These are phyloP conservation scores for Aspergillus fumigatiaffinis DNA, from an alignment of 2,329 filamentous ascomycete species.

Conservation along the genomic window DNA sequence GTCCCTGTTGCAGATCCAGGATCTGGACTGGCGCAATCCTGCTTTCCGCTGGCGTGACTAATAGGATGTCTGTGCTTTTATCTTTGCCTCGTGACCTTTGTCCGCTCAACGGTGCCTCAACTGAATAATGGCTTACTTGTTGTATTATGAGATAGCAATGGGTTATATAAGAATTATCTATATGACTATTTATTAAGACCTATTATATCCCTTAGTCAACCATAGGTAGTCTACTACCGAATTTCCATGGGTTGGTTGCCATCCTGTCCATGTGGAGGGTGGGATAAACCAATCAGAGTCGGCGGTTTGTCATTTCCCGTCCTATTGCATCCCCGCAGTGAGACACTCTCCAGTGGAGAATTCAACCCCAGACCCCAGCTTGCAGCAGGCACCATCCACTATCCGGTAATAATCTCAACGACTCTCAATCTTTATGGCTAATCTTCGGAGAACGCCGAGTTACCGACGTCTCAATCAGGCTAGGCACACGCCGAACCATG, in stretches of 20 bases:
- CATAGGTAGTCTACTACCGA: background rate
- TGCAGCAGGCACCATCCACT: too few relatives aligned
- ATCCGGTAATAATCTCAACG: too few relatives aligned
- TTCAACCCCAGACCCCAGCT: background rate
- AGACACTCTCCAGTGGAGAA: background rate
- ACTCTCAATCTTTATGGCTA: too few relatives aligned
- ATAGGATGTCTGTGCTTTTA: background rate
- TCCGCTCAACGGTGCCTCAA: background rate
- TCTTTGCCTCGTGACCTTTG: background rate
- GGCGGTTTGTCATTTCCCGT: too few relatives aligned
- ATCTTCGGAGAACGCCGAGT: background rate
- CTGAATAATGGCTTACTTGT: background rate
- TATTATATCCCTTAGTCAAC: too few relatives aligned
- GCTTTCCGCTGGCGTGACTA: slow-evolving; percentile 56
- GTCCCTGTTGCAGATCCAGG: slow-evolving; percentile 51
- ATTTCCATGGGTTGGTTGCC: background rate
- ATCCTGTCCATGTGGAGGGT: too few relatives aligned
- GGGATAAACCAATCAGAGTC: background rate
- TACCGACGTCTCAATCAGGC: background rate
- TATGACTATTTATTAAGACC: too few relatives aligned
- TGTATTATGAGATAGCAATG: background rate
- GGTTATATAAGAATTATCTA: background rate
- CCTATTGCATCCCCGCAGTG: background rate
- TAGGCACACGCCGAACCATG: background rate
- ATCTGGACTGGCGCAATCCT: slow-evolving; percentile 65